These are phyloP conservation scores for Periconia sp. DNA, from an alignment of 2,329 filamentous ascomycete genomes.

Conservation along the genomic window DNA sequence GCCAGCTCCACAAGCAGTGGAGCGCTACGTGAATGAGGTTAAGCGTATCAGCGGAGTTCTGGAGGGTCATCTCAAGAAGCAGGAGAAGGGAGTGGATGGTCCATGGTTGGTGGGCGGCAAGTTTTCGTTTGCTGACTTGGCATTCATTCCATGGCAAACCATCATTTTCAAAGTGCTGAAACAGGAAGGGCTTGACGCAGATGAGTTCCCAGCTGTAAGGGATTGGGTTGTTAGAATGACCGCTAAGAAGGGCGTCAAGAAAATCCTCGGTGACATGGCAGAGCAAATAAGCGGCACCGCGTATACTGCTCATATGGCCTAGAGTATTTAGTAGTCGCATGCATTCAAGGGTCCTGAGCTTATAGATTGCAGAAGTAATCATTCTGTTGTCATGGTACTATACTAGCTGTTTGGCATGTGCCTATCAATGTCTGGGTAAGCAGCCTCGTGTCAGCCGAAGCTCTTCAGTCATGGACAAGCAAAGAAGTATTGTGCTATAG, in stretches of 20 bases:
- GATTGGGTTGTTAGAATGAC: slow-evolving; percentile 25
- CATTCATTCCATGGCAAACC: slow-evolving; percentile 32
- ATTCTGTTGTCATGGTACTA: too few species aligned
- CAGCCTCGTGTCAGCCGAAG: too few species aligned
- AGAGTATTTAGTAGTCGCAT: too few species aligned
- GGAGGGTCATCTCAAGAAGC: slow-evolving; percentile 46
- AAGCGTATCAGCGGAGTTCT: slow-evolving; percentile 55
- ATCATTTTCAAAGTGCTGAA: not conserved
- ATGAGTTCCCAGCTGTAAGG: slow-evolving; percentile 18
- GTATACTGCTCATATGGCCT: too few species aligned
- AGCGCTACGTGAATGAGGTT: slow-evolving; percentile 57
- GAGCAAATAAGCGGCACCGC: too few species aligned
- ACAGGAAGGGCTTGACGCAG: slow-evolving; percentile 15
- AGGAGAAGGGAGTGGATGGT: slow-evolving; percentile 24
- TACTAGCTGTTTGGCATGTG: too few species aligned
- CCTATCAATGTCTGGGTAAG: too few species aligned
- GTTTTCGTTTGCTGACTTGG: slow-evolving; percentile 33
- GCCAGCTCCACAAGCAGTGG: slow-evolving; percentile 52
- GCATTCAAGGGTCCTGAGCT: too few species aligned
- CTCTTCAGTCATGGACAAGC: too few species aligned
- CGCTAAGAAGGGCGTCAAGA: slow-evolving; percentile 8
- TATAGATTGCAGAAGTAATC: too few species aligned
- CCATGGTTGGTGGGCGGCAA: slow-evolving; percentile 39
- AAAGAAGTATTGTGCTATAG: too few species aligned
- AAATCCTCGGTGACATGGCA: too few species aligned